phyloP scores from a whole-genome alignment of 1,139 yeast genomes.

The Candida mesenterica region DNA sequence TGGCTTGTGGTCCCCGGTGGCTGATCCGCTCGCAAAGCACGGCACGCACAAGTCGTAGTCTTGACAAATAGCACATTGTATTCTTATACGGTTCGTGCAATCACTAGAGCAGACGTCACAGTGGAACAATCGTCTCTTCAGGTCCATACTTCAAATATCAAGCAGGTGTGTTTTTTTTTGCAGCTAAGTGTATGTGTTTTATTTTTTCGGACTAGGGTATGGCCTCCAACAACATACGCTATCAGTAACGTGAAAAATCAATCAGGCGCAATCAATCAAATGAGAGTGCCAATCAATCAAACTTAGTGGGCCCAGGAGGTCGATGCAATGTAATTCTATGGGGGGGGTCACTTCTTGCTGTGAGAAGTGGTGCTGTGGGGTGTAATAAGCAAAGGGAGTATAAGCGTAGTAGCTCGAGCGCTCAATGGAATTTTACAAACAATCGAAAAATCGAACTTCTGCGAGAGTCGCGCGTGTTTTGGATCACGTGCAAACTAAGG shows the following conservation, averaged over 20 bases:
- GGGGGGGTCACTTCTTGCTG: too few species aligned
- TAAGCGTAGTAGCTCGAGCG: too few species aligned
- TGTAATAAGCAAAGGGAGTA: too few species aligned
- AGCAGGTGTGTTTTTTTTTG: neutral
- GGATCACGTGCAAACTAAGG: too few species aligned
- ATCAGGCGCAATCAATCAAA: too few species aligned
- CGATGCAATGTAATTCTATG: neutral
- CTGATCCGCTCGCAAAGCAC: conserved; percentile 83
- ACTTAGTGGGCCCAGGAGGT: neutral
- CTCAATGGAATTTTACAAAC: too few species aligned
- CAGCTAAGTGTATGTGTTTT: conserved; percentile 1
- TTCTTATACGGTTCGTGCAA: conserved; percentile 87
- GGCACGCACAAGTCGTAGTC: conserved; percentile 97
- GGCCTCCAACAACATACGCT: neutral
- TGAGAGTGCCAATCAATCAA: neutral
- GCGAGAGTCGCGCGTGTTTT: too few species aligned
- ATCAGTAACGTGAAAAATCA: neutral
- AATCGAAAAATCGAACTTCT: too few species aligned
- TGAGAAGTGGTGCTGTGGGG: too few species aligned
- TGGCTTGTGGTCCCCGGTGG: conserved; percentile 86
- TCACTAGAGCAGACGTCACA: conserved; percentile 96
- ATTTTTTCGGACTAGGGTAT: neutral
- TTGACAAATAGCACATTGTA: conserved; percentile 86
- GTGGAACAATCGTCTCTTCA: conserved; percentile 58
- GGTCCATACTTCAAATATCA: conserved; percentile 18